A percentile compares a stretch with the other conserved stretches of the same genome.
phyloP scores from a whole-genome alignment of 306 rosid species.

The Pachyrhizus erosus region DNA sequence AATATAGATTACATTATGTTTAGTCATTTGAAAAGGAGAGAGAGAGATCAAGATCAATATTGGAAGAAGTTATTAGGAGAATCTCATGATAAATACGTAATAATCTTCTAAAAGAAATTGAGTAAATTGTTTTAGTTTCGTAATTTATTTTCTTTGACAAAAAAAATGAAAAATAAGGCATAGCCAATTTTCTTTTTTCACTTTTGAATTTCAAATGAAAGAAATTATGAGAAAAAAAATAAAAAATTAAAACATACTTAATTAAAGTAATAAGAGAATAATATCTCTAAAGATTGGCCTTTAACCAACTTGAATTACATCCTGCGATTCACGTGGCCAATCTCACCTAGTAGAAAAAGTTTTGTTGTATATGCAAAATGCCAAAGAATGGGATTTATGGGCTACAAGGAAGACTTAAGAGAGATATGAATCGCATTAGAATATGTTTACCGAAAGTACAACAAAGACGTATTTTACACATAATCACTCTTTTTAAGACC shows the following conservation, averaged over 20 bases:
- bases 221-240: neutral
- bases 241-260: no score
- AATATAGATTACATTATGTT: no score
- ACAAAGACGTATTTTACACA: neutral
- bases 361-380: neutral
- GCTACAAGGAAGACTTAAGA: slow-evolving; percentile 4
- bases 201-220: neutral
- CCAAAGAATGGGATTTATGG: neutral
- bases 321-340: neutral
- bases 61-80: neutral
- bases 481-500: neutral
- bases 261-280: neutral
- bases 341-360: neutral
- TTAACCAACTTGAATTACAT: neutral
- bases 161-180: neutral
- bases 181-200: neutral
- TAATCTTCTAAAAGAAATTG: neutral
- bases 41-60: neutral
- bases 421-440: neutral
- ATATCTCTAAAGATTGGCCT: neutral
- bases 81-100: neutral
- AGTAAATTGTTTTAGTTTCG: neutral
- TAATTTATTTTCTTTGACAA: neutral
- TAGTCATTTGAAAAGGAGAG: no score
- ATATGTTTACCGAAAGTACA: neutral